These are phyloP conservation scores for Cadophora luteo-olivacea DNA, from an alignment of 2,329 filamentous ascomycete species.

Conservation along the genomic window DNA sequence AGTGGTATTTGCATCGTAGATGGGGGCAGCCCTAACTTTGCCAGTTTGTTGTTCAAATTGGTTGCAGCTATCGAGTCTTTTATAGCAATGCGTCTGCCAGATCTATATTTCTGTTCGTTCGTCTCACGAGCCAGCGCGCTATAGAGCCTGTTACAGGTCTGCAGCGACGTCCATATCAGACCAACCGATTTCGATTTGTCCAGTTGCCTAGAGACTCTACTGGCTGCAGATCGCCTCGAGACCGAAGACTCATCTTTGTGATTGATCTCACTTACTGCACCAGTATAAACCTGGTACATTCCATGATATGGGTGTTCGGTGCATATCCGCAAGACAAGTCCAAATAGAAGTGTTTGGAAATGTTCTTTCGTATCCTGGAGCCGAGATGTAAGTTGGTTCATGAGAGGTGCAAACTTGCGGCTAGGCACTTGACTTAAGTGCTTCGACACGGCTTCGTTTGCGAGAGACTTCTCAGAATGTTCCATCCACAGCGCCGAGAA, in stretches of 20 bases:
- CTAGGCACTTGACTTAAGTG: conserved; percentile 80
- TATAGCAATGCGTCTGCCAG: conserved; percentile 67
- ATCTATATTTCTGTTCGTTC: conserved; percentile 70
- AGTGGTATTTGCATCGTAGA: conserved; percentile 88
- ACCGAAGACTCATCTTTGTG: conserved; percentile 76
- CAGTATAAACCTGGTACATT: conserved; percentile 95
- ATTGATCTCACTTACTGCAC: conserved; percentile 71
- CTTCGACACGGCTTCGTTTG: conserved; percentile 77
- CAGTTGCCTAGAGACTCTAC: conserved; percentile 66
- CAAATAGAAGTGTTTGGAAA: conserved; percentile 80
- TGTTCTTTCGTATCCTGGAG: conserved; percentile 71
- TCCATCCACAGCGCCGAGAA: conserved; percentile 97
- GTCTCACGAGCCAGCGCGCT: conserved; percentile 69
- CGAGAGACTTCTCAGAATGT: conserved; percentile 74
- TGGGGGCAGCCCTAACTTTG: conserved; percentile 77
- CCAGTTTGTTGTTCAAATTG: conserved; percentile 67
- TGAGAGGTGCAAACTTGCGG: conserved; percentile 88
- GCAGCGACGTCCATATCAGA: conserved; percentile 73
- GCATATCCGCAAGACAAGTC: conserved; percentile 83
- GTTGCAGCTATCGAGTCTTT: conserved; percentile 69
- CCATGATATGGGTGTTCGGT: conserved; percentile 94
- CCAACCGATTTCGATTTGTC: conserved; percentile 56
- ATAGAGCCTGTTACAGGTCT: conserved; percentile 74
- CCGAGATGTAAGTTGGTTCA: conserved; percentile 97
- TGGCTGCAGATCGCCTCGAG: conserved; percentile 77